Evolutionary conservation across 805 yeast genomes (phyloP).

Genomic region (Suhomyces pyralidae): DNA sequence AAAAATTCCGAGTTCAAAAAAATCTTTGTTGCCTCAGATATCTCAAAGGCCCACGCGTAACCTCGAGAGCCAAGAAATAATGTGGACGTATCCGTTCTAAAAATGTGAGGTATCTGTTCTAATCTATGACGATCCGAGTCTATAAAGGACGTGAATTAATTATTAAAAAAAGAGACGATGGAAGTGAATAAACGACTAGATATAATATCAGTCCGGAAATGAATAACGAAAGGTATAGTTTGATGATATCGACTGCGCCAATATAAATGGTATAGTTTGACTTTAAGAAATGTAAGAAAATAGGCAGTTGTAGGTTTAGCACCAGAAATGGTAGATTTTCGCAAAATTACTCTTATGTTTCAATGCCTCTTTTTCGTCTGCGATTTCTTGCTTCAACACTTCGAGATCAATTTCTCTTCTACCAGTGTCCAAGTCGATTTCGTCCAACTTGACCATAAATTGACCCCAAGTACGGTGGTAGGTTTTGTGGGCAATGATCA

Average conservation of each 20-base stretch:
- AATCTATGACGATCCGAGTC: too few relatives aligned
- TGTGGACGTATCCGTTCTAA: background rate
- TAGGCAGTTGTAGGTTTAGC: conserved; percentile 14
- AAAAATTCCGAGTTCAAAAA: conserved; percentile 25
- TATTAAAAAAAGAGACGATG: background rate
- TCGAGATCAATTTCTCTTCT: conserved; percentile 37
- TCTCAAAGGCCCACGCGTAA: conserved; percentile 21
- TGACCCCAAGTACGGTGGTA: conserved; percentile 24
- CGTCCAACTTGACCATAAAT: conserved; percentile 29
- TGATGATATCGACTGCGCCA: too few relatives aligned
- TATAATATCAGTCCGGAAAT: background rate
- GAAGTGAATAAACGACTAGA: background rate
- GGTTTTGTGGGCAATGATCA: conserved; percentile 45
- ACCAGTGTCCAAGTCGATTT: conserved; percentile 44
- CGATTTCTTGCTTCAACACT: conserved; percentile 38
- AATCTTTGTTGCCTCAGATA: conserved; percentile 19
- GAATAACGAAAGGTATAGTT: background rate
- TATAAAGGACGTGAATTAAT: background rate
- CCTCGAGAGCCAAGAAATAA: background rate
- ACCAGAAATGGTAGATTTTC: conserved; percentile 31
- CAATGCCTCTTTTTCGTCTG: conserved; percentile 32
- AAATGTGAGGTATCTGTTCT: background rate
- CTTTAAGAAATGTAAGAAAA: too few relatives aligned
- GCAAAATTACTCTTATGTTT: conserved; percentile 28
- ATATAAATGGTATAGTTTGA: too few relatives aligned